Base-by-base conservation (phyloP, 345 rosid genomes). In the Hirschfeldia incana region DNA sequence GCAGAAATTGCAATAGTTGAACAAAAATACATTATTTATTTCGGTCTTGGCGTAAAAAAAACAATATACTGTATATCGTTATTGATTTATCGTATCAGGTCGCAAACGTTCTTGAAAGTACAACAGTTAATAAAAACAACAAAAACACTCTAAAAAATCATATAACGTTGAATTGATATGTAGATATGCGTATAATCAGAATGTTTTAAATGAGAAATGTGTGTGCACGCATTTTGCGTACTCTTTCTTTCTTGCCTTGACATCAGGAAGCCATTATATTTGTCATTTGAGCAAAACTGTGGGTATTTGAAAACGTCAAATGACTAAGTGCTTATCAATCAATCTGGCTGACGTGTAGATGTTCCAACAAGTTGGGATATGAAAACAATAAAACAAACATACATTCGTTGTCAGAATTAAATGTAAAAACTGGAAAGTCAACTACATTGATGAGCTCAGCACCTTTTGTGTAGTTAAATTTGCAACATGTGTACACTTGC, bases 281-380 rank as follows among this genome's bases (percentile, higher is more conserved):
- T 21, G 21, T 21, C 21, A 21, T 29, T 29, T 29, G 32, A 29
- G 32, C 32, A 29, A 29, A 29, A 29, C 32, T 29, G 53, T 44
- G n/a, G n/a, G 17, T 13, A 49, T n/a, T 49, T 49, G 57, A 49
- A n/a, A 49, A 49, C 57, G 57, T 49, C 57, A 49, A 49, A 49
- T 49, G 57, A 44, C 7, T 49, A 49, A 7, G 70, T 28, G 57
- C 70, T 64, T 11, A 70, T 78, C 62, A 6, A 72, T 58, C 67
- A 37, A 65, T 73, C 17, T 32, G 11, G 61, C 21, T 34, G 77
- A 72, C 73, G 82, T 67, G 74, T 44, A 17, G 67, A 58, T 4
- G 21, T 66, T 49, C 82, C 82, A 44, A 78, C 69, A 66, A 67
- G 74, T 78, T 73, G 82, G 82, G 78, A 78, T 78, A 33, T 73